phyloP scores from a whole-genome alignment of 768 basidiomycete species.

The Xerocomus brunneocitrinus region DNA sequence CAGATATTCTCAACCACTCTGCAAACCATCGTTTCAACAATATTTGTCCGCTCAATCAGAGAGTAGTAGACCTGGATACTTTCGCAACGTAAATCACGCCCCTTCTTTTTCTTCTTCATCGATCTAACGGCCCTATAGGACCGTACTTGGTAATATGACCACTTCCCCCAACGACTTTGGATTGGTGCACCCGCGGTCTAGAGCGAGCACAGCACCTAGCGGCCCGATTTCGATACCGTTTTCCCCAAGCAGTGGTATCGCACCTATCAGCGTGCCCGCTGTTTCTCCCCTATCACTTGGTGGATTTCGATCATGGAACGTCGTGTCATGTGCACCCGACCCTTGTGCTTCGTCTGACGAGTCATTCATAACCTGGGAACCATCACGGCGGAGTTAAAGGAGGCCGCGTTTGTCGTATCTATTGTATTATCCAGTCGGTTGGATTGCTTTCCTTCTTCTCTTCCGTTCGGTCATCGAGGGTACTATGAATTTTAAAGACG shows the following conservation, averaged over 20 bases:
- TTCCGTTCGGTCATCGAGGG: background rate
- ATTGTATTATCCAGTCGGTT: background rate
- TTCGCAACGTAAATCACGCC: constrained; percentile 45
- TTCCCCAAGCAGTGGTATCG: constrained; percentile 10
- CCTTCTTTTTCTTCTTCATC: background rate
- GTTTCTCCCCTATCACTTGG: constrained; percentile 16
- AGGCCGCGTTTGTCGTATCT: background rate
- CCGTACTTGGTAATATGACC: constrained; percentile 36
- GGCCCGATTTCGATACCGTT: constrained; percentile 5
- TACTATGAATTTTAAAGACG: background rate
- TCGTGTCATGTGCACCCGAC: constrained; percentile 16
- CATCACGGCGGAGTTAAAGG: constrained; percentile 34
- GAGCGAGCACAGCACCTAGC: constrained; percentile 10
- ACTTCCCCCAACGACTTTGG: constrained; percentile 25
- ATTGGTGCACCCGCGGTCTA: constrained; percentile 8
- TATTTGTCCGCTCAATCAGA: constrained; percentile 38
- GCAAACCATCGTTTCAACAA: constrained; percentile 33
- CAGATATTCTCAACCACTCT: constrained; percentile 50
- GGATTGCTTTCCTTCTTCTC: background rate
- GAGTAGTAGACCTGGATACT: constrained; percentile 46
- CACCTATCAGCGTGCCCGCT: constrained; percentile 19
- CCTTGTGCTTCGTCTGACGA: constrained; percentile 44
- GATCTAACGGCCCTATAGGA: constrained; percentile 29
- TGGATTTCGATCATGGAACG: constrained; percentile 17
- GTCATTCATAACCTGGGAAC: constrained; percentile 61